phyloP scores from a whole-genome alignment of 192 early-diverging fungal species.

The Coemansia sp. region DNA sequence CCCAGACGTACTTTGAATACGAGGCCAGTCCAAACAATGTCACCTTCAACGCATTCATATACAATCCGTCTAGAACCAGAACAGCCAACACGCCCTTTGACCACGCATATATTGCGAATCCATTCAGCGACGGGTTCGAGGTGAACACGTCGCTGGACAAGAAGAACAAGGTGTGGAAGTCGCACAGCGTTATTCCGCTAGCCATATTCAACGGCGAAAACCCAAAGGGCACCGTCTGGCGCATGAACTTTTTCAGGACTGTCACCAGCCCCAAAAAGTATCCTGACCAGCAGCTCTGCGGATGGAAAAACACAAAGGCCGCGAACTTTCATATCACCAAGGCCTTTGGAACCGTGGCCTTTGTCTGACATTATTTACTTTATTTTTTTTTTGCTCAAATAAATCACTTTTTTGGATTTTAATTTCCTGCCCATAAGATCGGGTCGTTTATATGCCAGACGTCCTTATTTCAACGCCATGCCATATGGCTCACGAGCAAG shows the following conservation, averaged over 20 bases:
- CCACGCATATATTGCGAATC: slow-evolving; percentile 5
- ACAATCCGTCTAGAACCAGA: slow-evolving; percentile 10
- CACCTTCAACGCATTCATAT: slow-evolving; percentile 15
- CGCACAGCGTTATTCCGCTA: slow-evolving; percentile 7
- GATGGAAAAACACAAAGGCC: slow-evolving; percentile 40
- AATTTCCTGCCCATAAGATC: slow-evolving; percentile 5
- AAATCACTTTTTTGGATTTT: too few species aligned
- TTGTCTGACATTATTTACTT: slow-evolving; percentile 5
- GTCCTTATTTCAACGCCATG: neutral
- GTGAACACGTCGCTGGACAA: slow-evolving; percentile 11
- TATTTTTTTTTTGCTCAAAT: too few species aligned
- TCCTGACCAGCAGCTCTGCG: slow-evolving; percentile 51
- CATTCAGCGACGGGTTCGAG: slow-evolving; percentile 11
- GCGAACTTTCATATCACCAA: slow-evolving; percentile 52
- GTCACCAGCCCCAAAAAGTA: slow-evolving; percentile 31
- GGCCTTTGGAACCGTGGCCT: slow-evolving; percentile 32
- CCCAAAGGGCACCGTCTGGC: slow-evolving; percentile 36
- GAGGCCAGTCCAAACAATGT: slow-evolving; percentile 18
- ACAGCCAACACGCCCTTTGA: slow-evolving; percentile 6
- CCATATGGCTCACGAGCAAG: neutral
- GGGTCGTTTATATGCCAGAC: neutral
- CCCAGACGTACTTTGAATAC: slow-evolving; percentile 14
- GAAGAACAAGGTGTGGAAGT: slow-evolving; percentile 8
- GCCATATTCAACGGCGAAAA: slow-evolving; percentile 22
- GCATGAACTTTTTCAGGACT: slow-evolving; percentile 55